Evolutionary conservation across 345 rosid genomes (phyloP).

Genomic region (Eucalyptus sp.): DNA sequence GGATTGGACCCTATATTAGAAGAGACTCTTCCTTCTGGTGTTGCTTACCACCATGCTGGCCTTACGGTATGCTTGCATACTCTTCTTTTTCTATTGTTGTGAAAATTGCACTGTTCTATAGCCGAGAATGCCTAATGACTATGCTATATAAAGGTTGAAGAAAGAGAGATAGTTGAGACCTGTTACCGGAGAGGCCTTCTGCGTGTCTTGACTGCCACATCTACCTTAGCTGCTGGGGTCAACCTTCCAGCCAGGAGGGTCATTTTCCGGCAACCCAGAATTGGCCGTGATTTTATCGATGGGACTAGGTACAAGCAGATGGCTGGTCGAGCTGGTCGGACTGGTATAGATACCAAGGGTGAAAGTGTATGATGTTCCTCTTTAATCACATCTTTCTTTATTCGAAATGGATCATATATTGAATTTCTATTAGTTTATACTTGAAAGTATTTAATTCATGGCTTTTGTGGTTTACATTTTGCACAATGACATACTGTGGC

Average conservation of each 20-base stretch:
- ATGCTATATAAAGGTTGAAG: slow-evolving; percentile 55
- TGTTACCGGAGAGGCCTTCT: slow-evolving; percentile 90
- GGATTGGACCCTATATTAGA: slow-evolving; percentile 88
- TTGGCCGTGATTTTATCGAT: slow-evolving; percentile 94
- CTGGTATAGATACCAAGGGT: slow-evolving; percentile 96
- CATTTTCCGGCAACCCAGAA: slow-evolving; percentile 92
- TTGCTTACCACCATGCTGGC: slow-evolving; percentile 99
- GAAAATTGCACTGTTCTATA: background rate
- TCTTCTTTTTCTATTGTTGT: background rate
- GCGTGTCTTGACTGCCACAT: slow-evolving; percentile 90
- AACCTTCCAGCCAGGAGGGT: slow-evolving; percentile 98
- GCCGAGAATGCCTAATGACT: background rate
- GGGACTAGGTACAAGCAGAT: slow-evolving; percentile 97
- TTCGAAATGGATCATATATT: background rate
- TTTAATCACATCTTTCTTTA: background rate
- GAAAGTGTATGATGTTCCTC: slow-evolving; percentile 60
- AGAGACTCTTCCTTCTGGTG: slow-evolving; percentile 90
- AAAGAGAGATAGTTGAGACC: slow-evolving; percentile 89
- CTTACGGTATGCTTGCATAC: slow-evolving; percentile 57
- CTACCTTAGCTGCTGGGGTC: slow-evolving; percentile 98
- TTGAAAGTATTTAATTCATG: background rate
- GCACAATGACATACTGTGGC: background rate
- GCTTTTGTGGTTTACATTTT: background rate
- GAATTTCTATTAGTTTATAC: background rate
- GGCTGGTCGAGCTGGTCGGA: slow-evolving; percentile 99